Base-by-base conservation (phyloP, 2,329 filamentous ascomycete genomes). In the Amauroascus niger region DNA sequence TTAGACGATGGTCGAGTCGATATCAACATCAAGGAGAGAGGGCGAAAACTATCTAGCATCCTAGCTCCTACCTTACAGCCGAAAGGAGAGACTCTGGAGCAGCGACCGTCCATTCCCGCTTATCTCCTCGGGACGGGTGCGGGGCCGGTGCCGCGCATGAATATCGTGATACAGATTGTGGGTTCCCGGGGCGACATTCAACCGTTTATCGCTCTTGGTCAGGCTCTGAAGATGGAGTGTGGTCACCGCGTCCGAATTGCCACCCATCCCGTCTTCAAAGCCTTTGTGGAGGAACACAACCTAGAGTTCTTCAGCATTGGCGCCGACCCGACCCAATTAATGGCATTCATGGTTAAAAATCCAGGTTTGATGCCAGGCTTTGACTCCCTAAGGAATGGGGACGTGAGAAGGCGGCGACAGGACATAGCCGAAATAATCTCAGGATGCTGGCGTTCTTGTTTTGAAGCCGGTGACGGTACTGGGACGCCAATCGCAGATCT, bases 271-370 rank as follows among this genome's bases (percentile, higher is more conserved):
- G 81, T 76, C 1, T 90, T 90, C 61, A 75, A 80, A 59, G 67
- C 73, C 0, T 87, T 88, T 59, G 81, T 89, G 2, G 77, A 82
- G 56, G 79, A 86, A 50, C 82, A 83, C 64, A 83, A 77, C 0
- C 75, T 90, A 13, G 86, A 89, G 62, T 90, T 88, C 67, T 88
- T 86, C 67, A 79, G 72, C 57, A 86, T 88, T 49, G 84, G 85
- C n/a, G 86, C 85, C 2, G 84, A 89, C 64, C 86, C 86, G 1
- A 78, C 82, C 1, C 79, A 86, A 62, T 73, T 88, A 41, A 89
- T 88, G 86, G 87, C 88, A 2, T 94, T 91, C 63, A 94, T 94
- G 88, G 88, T 93, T 44, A 90, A 90, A 68, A 86, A 93, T 60
- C 87, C 88, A 0, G 87, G 88, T 0, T 73, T 95, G 30, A 88